phyloP scores from a whole-genome alignment of 768 basidiomycete genomes.

The Psilocybe subaeruginosa region DNA sequence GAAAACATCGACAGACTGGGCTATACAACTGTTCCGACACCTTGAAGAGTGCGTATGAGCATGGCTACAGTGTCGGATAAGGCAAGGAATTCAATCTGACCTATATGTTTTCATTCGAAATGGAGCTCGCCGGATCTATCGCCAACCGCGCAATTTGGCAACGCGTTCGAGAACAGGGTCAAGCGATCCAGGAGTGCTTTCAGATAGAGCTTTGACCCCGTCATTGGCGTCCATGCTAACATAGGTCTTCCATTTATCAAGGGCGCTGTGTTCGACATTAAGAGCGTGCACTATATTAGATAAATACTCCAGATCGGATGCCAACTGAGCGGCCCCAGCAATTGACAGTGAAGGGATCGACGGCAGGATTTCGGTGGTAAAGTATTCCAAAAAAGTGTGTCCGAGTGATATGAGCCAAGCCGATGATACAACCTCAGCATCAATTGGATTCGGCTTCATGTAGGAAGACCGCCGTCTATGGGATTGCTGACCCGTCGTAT shows the following conservation, averaged over 20 bases:
- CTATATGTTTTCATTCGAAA: neutral
- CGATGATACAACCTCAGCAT: conserved; percentile 82
- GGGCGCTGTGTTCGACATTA: conserved; percentile 82
- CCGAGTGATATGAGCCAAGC: conserved; percentile 95
- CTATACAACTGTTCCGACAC: conserved; percentile 8
- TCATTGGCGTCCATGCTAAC: conserved; percentile 63
- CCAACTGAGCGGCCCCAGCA: conserved; percentile 80
- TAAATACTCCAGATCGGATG: conserved; percentile 87
- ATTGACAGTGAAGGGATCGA: conserved; percentile 62
- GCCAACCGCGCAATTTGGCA: conserved; percentile 41
- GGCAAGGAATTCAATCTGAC: conserved; percentile 3
- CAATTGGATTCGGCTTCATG: conserved; percentile 42
- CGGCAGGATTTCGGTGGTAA: conserved; percentile 74
- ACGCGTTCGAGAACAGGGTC: conserved; percentile 40
- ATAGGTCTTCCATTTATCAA: conserved; percentile 80
- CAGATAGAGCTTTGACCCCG: conserved; percentile 34
- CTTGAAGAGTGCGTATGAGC: conserved; percentile 14
- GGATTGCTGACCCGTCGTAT: conserved; percentile 30
- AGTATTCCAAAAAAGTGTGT: conserved; percentile 72
- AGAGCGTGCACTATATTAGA: conserved; percentile 89
- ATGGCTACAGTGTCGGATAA: neutral
- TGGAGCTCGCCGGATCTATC: conserved; percentile 12
- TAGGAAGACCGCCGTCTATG: conserved; percentile 47
- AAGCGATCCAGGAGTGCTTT: conserved; percentile 23
- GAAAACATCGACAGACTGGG: conserved; percentile 7